These are phyloP conservation scores for Xerophyta viscosa DNA, from an alignment of 106 monocot genomes.

Conservation along the genomic window DNA sequence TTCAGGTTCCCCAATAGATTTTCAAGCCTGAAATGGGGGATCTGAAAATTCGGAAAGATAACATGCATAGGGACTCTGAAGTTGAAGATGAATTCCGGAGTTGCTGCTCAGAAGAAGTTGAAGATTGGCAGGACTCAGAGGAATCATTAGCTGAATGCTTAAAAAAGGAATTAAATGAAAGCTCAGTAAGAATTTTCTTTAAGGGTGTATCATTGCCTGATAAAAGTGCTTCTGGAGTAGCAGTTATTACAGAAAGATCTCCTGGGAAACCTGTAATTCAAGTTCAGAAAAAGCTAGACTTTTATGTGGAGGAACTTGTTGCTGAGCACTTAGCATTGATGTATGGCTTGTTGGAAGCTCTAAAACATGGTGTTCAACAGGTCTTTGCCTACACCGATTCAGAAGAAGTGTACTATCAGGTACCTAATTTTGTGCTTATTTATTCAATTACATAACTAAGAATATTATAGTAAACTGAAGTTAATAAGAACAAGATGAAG, in stretches of 20 bases:
- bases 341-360: slow-evolving; percentile 81
- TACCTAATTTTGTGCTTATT: slow-evolving; percentile 7
- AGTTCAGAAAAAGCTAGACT: slow-evolving; percentile 92
- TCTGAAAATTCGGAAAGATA: background rate
- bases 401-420: slow-evolving; percentile 59
- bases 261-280: slow-evolving; percentile 35
- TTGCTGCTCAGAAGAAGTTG: background rate
- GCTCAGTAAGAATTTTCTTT: slow-evolving; percentile 61
- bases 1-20: too few species aligned
- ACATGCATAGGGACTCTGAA: background rate
- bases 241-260: slow-evolving; percentile 65
- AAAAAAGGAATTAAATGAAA: slow-evolving; percentile 46
- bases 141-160: slow-evolving; percentile 25
- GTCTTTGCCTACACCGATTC: slow-evolving; percentile 78
- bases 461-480: too few species aligned
- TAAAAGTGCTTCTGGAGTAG: slow-evolving; percentile 62
- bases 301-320: slow-evolving; percentile 58
- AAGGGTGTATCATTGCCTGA: slow-evolving; percentile 68
- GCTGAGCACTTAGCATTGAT: slow-evolving; percentile 78
- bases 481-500: too few species aligned
- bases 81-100: background rate
- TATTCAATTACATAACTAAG: too few species aligned
- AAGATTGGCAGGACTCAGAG: slow-evolving; percentile 68
- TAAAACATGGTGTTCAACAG: slow-evolving; percentile 28
- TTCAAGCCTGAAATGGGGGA: background rate